Evolutionary conservation across 306 rosid species (phyloP), one percentile per base, ranked within the genome.

Genomic region (Prunus mongolica): DNA sequence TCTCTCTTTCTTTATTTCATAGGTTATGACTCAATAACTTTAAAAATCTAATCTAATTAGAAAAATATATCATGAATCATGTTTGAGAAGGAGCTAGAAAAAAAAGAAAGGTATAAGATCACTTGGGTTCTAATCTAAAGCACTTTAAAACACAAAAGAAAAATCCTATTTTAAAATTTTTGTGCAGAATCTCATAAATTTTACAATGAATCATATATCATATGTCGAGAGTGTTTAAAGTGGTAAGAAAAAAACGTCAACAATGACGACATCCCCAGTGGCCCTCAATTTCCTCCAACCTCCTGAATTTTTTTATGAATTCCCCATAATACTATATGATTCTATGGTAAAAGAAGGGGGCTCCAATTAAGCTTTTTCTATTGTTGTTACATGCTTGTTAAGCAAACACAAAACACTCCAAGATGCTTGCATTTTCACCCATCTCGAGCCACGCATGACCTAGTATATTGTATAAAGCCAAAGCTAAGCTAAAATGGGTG

Each of bases 381-480:
- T 13, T 71, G 8, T 49, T 27, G 63, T 69, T 19, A 61, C 75
- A n/a, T 45, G 58, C 34, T 62, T 16, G 38, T 63, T 25, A 46
- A 60, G 79, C 71, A 58, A 61, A 60, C 71, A 49, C 47, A 60
- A 70, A 28, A 45, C 30, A 65, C 69, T 4, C 14, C 3, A 49
- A 61, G 14, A 46, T 46, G 60, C 77, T 25, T 45, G 58, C 30
- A 24, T 22, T 56, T 81, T 84, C 89, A 81, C 87, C 82, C 79
- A 81, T 88, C 91, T 92, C 90, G 93, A 92, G 96, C 93, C 92
- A 86, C 93, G 91, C 93, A 85, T 84, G 91, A 73, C 50, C 34
- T 71, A 54, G 54, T 44, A 63, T 38, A 38, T 32, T 25, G 38
- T 61, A 71, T 60, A 72, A 52, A 65, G 71, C 71, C 25, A 45